Evolutionary conservation across 495 filamentous ascomycete species (phyloP).

Genomic region (Penicillium fimorum): DNA sequence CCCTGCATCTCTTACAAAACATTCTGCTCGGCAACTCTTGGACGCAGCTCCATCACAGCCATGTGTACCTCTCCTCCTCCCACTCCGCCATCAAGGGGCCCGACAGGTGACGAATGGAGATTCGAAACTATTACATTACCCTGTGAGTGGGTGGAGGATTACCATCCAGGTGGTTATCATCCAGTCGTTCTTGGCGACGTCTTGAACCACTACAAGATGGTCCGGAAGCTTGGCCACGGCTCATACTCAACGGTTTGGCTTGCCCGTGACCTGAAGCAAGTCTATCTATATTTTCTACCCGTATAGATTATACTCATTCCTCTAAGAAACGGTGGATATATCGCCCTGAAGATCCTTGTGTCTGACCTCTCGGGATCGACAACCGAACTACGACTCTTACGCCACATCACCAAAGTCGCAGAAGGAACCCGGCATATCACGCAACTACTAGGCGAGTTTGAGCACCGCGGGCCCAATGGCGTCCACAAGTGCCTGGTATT

Average conservation of each 20-base stretch:
- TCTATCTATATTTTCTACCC: slow-evolving; percentile 9
- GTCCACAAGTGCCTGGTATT: slow-evolving; percentile 49
- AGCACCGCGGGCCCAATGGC: slow-evolving; percentile 48
- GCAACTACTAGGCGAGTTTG: slow-evolving; percentile 41
- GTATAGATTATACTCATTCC: slow-evolving; percentile 14
- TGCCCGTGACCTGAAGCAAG: slow-evolving; percentile 32
- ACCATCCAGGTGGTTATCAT: slow-evolving; percentile 42
- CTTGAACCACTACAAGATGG: slow-evolving; percentile 41
- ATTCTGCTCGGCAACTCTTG: too few relatives aligned
- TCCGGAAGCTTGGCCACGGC: slow-evolving; percentile 47
- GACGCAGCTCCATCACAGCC: background rate
- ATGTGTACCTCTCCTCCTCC: slow-evolving; percentile 18
- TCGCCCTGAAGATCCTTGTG: slow-evolving; percentile 40
- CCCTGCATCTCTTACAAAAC: too few relatives aligned
- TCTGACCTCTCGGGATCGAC: slow-evolving; percentile 21
- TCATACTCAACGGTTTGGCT: slow-evolving; percentile 49
- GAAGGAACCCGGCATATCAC: slow-evolving; percentile 27
- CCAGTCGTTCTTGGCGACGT: slow-evolving; percentile 41
- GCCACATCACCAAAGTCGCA: slow-evolving; percentile 25
- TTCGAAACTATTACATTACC: slow-evolving; percentile 22
- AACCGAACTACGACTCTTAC: slow-evolving; percentile 26
- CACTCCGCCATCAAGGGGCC: slow-evolving; percentile 12
- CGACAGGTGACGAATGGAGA: slow-evolving; percentile 7
- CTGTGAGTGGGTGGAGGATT: slow-evolving; percentile 26
- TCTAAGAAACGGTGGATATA: slow-evolving; percentile 27